phyloP scores from a whole-genome alignment of 176 grass and related monocot species.

The Microstegium vimineum region DNA sequence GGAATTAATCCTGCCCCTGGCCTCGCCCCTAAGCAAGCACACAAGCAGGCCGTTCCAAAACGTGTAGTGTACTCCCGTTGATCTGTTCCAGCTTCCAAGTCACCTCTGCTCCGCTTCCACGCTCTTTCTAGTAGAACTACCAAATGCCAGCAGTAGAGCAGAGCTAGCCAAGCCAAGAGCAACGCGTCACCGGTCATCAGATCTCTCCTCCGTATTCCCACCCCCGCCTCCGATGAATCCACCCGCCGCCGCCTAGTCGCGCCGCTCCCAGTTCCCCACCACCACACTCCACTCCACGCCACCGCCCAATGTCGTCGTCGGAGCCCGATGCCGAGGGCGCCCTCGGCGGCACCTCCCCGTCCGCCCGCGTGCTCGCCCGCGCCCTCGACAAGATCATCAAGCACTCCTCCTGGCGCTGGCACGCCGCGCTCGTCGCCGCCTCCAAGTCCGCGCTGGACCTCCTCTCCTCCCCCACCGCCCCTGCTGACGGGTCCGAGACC shows the following conservation, averaged over 20 bases:
- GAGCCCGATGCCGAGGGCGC: constrained; percentile 11
- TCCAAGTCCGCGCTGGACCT: constrained; percentile 80
- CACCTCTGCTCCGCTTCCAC: constrained; percentile 7
- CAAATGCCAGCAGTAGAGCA: not conserved
- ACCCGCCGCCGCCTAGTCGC: not conserved
- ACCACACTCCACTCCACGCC: not conserved
- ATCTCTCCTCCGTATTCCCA: constrained; percentile 23
- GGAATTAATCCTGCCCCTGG: not conserved
- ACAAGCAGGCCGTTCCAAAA: not conserved
- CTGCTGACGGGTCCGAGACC: not conserved
- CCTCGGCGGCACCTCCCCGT: constrained; percentile 43
- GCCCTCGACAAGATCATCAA: constrained; percentile 98
- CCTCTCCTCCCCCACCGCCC: constrained; percentile 43
- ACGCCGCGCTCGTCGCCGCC: constrained; percentile 77
- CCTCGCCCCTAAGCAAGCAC: not conserved
- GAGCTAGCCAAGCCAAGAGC: not conserved
- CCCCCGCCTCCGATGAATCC: constrained; percentile 16
- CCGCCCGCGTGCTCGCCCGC: constrained; percentile 62
- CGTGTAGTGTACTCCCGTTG: constrained; percentile 17
- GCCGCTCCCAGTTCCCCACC: not conserved
- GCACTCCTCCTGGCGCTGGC: constrained; percentile 85
- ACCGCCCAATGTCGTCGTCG: constrained; percentile 35
- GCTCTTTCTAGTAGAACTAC: constrained; percentile 8
- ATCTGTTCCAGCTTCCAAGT: not conserved
- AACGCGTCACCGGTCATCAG: constrained; percentile 26